Evolutionary conservation across 768 basidiomycete species (phyloP).

Genomic region (Boletus rubescentipes): DNA sequence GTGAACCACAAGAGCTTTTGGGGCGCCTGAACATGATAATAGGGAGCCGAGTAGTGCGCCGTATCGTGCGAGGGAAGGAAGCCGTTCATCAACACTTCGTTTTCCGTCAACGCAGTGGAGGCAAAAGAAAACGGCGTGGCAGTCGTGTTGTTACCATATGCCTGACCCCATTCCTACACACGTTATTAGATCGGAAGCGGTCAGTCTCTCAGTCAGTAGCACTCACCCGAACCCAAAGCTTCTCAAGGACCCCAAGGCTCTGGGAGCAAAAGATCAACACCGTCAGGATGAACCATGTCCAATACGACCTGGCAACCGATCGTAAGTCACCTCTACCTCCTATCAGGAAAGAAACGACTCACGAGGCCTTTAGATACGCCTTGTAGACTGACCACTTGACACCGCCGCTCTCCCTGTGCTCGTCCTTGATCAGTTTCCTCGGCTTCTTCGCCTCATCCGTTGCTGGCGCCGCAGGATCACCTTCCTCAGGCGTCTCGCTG

Average conservation of each 20-base stretch:
- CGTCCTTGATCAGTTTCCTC: slow-evolving; percentile 74
- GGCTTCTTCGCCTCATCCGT: slow-evolving; percentile 51
- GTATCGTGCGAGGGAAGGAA: slow-evolving; percentile 20
- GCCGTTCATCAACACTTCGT: slow-evolving; percentile 29
- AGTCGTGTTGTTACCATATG: slow-evolving; percentile 15
- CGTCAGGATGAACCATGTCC: slow-evolving; percentile 28
- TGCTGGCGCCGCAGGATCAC: not conserved
- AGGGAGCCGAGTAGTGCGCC: slow-evolving; percentile 15
- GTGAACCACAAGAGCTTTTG: slow-evolving; percentile 17
- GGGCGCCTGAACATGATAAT: slow-evolving; percentile 15
- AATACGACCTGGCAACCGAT: slow-evolving; percentile 24
- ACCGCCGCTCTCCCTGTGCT: slow-evolving; percentile 75
- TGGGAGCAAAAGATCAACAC: slow-evolving; percentile 27
- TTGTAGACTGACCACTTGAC: slow-evolving; percentile 78
- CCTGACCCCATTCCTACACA: slow-evolving; percentile 30
- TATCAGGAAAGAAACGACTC: slow-evolving; percentile 2
- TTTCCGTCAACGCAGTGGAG: slow-evolving; percentile 26
- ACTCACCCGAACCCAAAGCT: slow-evolving; percentile 32
- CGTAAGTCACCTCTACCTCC: not conserved
- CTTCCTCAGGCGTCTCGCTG: slow-evolving; percentile 13
- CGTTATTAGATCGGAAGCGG: not conserved
- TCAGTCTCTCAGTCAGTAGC: not conserved
- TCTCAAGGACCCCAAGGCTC: slow-evolving; percentile 26
- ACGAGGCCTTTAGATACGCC: slow-evolving; percentile 72
- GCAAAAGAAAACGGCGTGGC: slow-evolving; percentile 15